Evolutionary conservation across 768 basidiomycete species (phyloP).

Genomic region (Mycena capillaripes): DNA sequence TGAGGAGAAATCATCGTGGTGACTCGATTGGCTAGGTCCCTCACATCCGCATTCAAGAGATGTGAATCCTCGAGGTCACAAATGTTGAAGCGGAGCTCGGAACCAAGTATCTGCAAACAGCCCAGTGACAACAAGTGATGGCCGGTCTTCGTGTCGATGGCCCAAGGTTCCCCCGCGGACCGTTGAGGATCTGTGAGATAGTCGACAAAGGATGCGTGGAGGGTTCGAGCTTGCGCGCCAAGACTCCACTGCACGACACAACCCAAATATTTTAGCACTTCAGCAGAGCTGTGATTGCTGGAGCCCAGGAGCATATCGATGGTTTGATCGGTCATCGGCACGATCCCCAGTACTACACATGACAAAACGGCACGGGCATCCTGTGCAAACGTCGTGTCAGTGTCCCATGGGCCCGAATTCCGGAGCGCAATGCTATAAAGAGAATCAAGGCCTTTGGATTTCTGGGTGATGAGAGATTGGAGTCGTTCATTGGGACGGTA

Average conservation of each 20-base stretch:
- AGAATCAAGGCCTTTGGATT: background rate
- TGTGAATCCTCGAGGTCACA: background rate
- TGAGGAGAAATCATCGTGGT: background rate
- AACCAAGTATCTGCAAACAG: background rate
- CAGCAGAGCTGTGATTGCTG: background rate
- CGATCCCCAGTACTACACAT: background rate
- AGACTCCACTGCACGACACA: conserved; percentile 15
- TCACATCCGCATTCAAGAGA: background rate
- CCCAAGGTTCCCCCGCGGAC: background rate
- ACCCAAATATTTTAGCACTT: background rate
- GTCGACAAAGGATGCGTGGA: conserved; percentile 5
- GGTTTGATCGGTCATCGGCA: background rate
- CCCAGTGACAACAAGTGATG: background rate
- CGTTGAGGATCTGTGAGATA: background rate
- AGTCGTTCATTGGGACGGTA: background rate
- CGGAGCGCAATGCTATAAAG: background rate
- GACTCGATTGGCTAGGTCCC: background rate
- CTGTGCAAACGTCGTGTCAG: background rate
- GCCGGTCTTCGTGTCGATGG: background rate
- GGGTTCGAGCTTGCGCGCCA: background rate
- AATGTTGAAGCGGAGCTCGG: background rate
- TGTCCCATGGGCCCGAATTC: background rate
- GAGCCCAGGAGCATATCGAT: background rate
- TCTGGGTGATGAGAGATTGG: background rate
- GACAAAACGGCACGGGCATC: background rate